Conservation (phyloP, 176 grass and related monocot species). For the Carex cristatella region DNA sequence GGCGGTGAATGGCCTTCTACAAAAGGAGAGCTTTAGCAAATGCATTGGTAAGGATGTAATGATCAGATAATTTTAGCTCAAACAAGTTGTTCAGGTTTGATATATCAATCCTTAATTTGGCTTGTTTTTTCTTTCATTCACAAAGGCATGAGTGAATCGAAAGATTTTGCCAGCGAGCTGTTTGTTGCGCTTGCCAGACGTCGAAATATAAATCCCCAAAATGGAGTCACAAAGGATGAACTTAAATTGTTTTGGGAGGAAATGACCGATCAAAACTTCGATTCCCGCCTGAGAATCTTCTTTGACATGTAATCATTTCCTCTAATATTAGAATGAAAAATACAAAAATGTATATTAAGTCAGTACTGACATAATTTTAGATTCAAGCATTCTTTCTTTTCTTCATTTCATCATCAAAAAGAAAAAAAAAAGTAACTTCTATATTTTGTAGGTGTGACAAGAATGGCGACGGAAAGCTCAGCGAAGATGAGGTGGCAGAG, state of each 20-base stretch:
- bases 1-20: conserved; percentile 34
- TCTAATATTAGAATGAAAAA: not conserved
- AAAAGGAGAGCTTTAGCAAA: conserved; percentile 59
- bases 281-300: conserved; percentile 76
- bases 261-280: conserved; percentile 90
- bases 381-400: not conserved
- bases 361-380: not conserved
- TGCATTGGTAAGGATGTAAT: conserved; percentile 61
- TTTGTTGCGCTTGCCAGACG: conserved; percentile 65
- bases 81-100: not conserved
- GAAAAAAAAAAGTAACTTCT: not conserved
- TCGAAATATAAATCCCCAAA: conserved; percentile 39
- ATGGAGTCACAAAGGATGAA: conserved; percentile 66
- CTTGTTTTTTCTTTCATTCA: not conserved
- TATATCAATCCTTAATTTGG: not conserved
- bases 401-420: not conserved
- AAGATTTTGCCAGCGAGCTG: conserved; percentile 78
- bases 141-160: conserved; percentile 87
- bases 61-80: not conserved
- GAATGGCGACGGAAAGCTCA: conserved; percentile 84
- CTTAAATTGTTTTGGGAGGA: conserved; percentile 88
- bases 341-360: not conserved
- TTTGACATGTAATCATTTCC: conserved; percentile 80
- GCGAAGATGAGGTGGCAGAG: conserved; percentile 89
- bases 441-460: conserved; percentile 74